Percentiles rank a stretch among this genome's conserved stretches.
Conservation (phyloP, 1,284 basidiomycete genomes). For the Sanguinoderma infundibulare region DNA sequence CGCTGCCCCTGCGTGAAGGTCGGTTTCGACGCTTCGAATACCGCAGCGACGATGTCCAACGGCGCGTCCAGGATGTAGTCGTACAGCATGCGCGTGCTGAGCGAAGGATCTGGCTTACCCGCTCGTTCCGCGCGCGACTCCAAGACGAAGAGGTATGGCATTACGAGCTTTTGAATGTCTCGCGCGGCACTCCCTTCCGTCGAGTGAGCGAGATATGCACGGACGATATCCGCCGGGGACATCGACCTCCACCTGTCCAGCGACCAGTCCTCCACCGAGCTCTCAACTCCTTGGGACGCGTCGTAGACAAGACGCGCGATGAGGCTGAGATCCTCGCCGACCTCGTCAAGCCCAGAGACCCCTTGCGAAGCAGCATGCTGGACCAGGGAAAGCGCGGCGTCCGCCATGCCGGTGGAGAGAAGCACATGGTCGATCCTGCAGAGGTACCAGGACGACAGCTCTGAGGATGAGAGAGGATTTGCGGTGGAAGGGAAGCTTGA, state of each 20-base stretch:
- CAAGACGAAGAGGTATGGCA: slow-evolving; percentile 91
- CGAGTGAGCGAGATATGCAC: slow-evolving; percentile 77
- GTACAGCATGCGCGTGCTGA: slow-evolving; percentile 71
- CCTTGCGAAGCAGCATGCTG: slow-evolving; percentile 87
- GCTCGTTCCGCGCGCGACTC: slow-evolving; percentile 84
- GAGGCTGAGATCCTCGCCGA: slow-evolving; percentile 90
- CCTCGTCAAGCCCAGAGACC: slow-evolving; percentile 77
- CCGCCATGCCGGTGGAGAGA: slow-evolving; percentile 72
- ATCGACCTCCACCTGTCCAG: slow-evolving; percentile 74
- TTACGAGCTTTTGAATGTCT: slow-evolving; percentile 78
- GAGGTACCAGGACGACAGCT: slow-evolving; percentile 78
- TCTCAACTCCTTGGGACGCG: slow-evolving; percentile 49
- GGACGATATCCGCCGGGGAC: slow-evolving; percentile 65
- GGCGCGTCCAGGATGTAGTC: slow-evolving; percentile 76
- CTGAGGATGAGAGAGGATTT: slow-evolving; percentile 34
- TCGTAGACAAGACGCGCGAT: slow-evolving; percentile 88
- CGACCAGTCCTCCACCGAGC: slow-evolving; percentile 67
- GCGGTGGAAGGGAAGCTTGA: slow-evolving; percentile 3
- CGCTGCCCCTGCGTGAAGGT: slow-evolving; percentile 73
- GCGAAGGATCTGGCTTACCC: slow-evolving; percentile 66
- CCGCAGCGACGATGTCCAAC: slow-evolving; percentile 68
- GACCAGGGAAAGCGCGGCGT: slow-evolving; percentile 77
- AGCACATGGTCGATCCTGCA: slow-evolving; percentile 66
- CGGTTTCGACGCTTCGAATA: slow-evolving; percentile 91
- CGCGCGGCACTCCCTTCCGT: slow-evolving; percentile 65